Evolutionary conservation across 345 rosid genomes (phyloP), one percentile per base, ranked within the genome.

Genomic region (Hevea brasiliensis): DNA sequence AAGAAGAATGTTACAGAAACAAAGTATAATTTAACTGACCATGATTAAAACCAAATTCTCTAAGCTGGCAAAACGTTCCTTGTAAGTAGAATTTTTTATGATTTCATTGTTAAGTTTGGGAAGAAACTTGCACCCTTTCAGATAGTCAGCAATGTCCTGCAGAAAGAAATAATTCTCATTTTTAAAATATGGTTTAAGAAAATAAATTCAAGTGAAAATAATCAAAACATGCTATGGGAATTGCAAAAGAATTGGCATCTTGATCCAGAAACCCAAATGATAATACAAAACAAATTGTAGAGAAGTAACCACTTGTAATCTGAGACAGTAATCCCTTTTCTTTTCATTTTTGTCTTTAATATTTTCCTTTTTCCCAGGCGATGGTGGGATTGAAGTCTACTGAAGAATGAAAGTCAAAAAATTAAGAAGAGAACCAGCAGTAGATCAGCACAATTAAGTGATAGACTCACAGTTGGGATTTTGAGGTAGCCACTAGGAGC

Each of bases 401-500:
- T 15, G 56, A 47, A 44, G 68, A 65, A 4, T 65, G 68, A 27
- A 64, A 58, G 1, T 41, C 37, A 32, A 67, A 17, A 17, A 18
- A 12, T 48, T 21, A 27, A 58, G 59, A 29, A 42, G 42, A 56
- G 57, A 74, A 58, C 20, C 13, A 15, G 48, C 8, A n/a, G 27
- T n/a, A 41, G 26, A 29, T 14, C 10, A 29, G 23, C n/a, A 56
- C 42, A 66, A 17, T 24, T 6, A 68, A 70, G 50, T 11, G 61
- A 21, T 10, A 21, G 70, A 85, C 96, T 90, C 57, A 90, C 94
- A 8, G 94, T 92, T 3, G 96, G 96, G 77, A 92, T 89, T 81
- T 94, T 92, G 67, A 87, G 32, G 73, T 85, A 94, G 60, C 87
- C 87, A 47, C 92, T 86, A 66, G 97, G 96, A 79, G 96, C 97